These are phyloP conservation scores for Naematelia encephala DNA, from an alignment of 768 basidiomycete genomes.

Conservation along the genomic window DNA sequence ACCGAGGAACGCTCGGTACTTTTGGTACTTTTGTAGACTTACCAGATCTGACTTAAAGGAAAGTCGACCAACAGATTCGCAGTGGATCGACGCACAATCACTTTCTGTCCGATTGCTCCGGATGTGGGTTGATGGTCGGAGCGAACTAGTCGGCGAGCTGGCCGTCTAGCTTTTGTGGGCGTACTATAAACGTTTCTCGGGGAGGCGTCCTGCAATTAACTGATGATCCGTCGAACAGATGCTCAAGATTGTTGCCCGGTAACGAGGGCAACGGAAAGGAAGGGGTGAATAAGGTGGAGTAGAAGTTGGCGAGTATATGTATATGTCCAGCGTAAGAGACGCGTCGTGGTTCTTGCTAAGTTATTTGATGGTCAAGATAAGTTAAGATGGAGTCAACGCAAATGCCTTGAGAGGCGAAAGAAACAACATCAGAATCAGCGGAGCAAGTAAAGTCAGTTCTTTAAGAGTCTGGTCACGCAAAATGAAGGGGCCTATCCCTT, in stretches of 20 bases:
- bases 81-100: not conserved
- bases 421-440: not conserved
- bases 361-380: not conserved
- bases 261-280: not conserved
- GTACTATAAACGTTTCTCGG: not conserved
- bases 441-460: not conserved
- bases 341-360: not conserved
- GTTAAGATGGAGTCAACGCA: not conserved
- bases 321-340: not conserved
- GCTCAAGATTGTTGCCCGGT: not conserved
- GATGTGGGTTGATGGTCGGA: not conserved
- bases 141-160: not conserved
- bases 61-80: not conserved
- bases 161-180: not conserved
- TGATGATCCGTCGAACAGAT: not conserved
- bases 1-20: too few species aligned
- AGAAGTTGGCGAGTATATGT: not conserved
- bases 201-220: not conserved
- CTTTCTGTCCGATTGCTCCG: not conserved
- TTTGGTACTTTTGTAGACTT: too few species aligned
- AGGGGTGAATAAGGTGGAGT: not conserved
- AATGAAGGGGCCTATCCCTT: not conserved
- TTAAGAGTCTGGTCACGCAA: not conserved
- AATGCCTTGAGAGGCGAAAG: not conserved
- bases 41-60: too few species aligned